Percentiles rank a stretch among this genome's conserved stretches.
These are phyloP conservation scores for Russula emetica DNA, from an alignment of 768 basidiomycete species.

Conservation along the genomic window DNA sequence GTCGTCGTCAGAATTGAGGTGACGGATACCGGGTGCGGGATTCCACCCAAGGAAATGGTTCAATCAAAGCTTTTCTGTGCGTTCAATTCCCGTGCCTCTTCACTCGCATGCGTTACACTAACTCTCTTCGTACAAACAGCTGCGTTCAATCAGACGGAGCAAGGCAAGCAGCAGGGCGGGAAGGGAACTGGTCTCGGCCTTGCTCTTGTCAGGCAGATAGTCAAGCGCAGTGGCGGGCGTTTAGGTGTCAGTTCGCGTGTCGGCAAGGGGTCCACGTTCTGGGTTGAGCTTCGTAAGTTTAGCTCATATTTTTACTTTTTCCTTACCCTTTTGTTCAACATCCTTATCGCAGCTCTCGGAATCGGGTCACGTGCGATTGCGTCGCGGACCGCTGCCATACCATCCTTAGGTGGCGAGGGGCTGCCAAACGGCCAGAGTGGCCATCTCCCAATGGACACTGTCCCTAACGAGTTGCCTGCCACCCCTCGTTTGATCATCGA, in stretches of 20 bases:
- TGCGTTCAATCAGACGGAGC: slow-evolving; percentile 75
- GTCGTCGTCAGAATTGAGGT: slow-evolving; percentile 86
- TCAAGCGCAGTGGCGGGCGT: slow-evolving; percentile 47
- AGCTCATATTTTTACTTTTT: slow-evolving; percentile 2
- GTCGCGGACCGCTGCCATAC: slow-evolving; percentile 31
- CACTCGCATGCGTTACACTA: neutral
- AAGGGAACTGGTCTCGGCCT: slow-evolving; percentile 54
- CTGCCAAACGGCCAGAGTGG: neutral
- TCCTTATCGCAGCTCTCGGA: slow-evolving; percentile 46
- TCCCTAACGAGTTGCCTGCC: neutral
- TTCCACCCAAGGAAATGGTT: slow-evolving; percentile 60
- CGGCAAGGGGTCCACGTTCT: slow-evolving; percentile 77
- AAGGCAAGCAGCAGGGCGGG: slow-evolving; percentile 61
- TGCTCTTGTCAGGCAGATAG: slow-evolving; percentile 51
- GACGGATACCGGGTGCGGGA: slow-evolving; percentile 67
- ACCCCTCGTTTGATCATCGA: slow-evolving; percentile 5
- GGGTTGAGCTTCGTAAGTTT: slow-evolving; percentile 68
- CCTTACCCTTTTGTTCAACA: neutral
- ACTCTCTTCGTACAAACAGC: slow-evolving; percentile 37
- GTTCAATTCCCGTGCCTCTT: slow-evolving; percentile 29
- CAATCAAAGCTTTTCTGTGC: slow-evolving; percentile 68
- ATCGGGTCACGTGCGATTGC: slow-evolving; percentile 54
- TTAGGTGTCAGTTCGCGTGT: slow-evolving; percentile 42
- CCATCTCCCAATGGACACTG: slow-evolving; percentile 7
- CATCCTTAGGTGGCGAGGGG: slow-evolving; percentile 9